Percentiles rank a stretch among this genome's conserved stretches.
Evolutionary conservation across 2,329 filamentous ascomycete species (phyloP).

Genomic region (Periconia sp.): DNA sequence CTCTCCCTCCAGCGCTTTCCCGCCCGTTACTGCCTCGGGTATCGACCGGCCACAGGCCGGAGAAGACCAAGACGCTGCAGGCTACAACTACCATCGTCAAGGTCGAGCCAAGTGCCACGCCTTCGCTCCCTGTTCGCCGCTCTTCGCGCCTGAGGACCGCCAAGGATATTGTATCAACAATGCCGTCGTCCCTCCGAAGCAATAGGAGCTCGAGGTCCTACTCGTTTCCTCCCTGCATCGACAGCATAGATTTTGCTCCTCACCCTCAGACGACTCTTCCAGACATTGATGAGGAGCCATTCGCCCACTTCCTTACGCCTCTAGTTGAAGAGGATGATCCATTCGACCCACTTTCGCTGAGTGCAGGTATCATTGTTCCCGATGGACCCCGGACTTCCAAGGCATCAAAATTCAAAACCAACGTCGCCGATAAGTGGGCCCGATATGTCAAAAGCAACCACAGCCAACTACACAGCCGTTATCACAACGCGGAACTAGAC

Average conservation of each 20-base stretch:
- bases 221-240: conserved; percentile 43
- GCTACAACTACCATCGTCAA: conserved; percentile 28
- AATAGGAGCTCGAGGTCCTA: conserved; percentile 31
- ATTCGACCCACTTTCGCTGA: conserved; percentile 43
- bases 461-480: conserved; percentile 35
- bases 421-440: conserved; percentile 48
- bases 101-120: conserved; percentile 30
- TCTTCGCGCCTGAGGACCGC: conserved; percentile 27
- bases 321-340: conserved; percentile 50
- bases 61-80: conserved; percentile 22
- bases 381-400: conserved; percentile 38
- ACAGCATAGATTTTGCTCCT: conserved; percentile 29
- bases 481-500: conserved; percentile 33
- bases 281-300: conserved; percentile 52
- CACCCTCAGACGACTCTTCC: conserved; percentile 30
- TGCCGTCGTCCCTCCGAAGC: conserved; percentile 41
- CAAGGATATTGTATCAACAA: conserved; percentile 32
- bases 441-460: conserved; percentile 47
- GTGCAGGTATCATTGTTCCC: conserved; percentile 45
- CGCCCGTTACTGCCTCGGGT: conserved; percentile 25
- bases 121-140: conserved; percentile 28
- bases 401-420: conserved; percentile 46
- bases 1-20: conserved; percentile 19
- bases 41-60: conserved; percentile 42
- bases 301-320: conserved; percentile 51